Base-by-base conservation (phyloP, 2,329 filamentous ascomycete genomes). In the Fusarium nanum region DNA sequence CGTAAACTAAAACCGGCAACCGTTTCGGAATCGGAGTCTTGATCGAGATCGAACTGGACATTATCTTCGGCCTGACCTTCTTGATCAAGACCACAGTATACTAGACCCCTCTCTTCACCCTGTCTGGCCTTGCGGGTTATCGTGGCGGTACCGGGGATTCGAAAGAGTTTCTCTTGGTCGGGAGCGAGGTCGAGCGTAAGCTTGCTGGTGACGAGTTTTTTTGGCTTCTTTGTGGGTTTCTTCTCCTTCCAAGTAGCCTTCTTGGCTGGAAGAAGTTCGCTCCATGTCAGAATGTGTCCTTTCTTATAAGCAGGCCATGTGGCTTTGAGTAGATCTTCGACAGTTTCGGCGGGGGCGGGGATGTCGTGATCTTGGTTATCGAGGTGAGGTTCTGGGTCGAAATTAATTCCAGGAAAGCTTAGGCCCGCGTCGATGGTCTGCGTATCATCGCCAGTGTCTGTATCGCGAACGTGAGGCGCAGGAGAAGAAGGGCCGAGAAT, bases 121-220 rank as follows among this genome's bases (percentile, higher is more conserved):
- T 89, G 79, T 27, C 86, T 87, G 63, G 89, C 85, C 48, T 88
- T 87, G 46, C 89, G 87, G 13, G 77, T 79, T 5, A 79, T 76
- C 6, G 83, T 82, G 2, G 86, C 84, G 27, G 89, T 86, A 1
- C 90, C 90, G 1, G 89, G 86, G n/a, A 95, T 88, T 59, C 90
- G 89, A 78, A 98, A 99, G 27, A 87, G 85, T 73, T 94, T 93
- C 78, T 97, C 93, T 71, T 97, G 92, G 74, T 98, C 96, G 48
- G 88, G 86, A 5, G 93, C 92, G 34, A 98, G 83, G 66, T 99
- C 96, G 16, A 99, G 85, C 66, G 89, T 94, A 60, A 97, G 86
- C 80, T 99, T 99, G 22, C 92, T 94, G 0, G 94, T 93, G 7
- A 94, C 87, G 6, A 98, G 85, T 18, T 93, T 86, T 79, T 94